Evolutionary conservation across 495 filamentous ascomycete species (phyloP).

Genomic region (Articulospora tetracladia): DNA sequence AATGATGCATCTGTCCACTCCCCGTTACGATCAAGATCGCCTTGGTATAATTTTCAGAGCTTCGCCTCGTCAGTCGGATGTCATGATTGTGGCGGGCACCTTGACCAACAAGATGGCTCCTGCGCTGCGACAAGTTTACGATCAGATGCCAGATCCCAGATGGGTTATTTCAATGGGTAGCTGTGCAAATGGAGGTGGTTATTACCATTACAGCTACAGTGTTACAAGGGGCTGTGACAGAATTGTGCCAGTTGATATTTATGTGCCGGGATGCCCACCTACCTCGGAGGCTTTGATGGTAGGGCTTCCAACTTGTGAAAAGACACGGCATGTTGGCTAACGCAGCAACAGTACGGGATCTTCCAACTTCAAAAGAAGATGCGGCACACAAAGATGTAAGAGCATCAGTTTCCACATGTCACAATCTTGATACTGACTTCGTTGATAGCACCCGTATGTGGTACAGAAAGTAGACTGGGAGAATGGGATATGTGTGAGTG

Average conservation of each 20-base stretch:
- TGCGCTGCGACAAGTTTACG: conserved; percentile 90
- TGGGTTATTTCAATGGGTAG: conserved; percentile 93
- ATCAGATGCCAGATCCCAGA: conserved; percentile 94
- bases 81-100: conserved; percentile 97
- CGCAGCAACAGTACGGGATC: background rate
- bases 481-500: background rate
- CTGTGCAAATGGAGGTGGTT: conserved; percentile 90
- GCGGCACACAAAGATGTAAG: conserved; percentile 64
- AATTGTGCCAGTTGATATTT: conserved; percentile 88
- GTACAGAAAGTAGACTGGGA: conserved; percentile 50
- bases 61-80: conserved; percentile 90
- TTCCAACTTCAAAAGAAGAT: conserved; percentile 36
- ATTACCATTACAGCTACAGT: conserved; percentile 92
- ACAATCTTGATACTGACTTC: conserved; percentile 10
- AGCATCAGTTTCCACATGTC: conserved; percentile 4
- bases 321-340: background rate
- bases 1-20: conserved; percentile 98
- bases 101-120: conserved; percentile 98
- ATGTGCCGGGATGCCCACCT: conserved; percentile 89
- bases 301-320: conserved; percentile 17
- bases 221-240: conserved; percentile 85
- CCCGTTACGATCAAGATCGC: conserved; percentile 93
- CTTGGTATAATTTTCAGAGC: conserved; percentile 97
- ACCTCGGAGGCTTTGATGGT: conserved; percentile 82
- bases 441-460: conserved; percentile 51